phyloP scores from a whole-genome alignment of 768 basidiomycete species.

The Boletellus ananiceps region DNA sequence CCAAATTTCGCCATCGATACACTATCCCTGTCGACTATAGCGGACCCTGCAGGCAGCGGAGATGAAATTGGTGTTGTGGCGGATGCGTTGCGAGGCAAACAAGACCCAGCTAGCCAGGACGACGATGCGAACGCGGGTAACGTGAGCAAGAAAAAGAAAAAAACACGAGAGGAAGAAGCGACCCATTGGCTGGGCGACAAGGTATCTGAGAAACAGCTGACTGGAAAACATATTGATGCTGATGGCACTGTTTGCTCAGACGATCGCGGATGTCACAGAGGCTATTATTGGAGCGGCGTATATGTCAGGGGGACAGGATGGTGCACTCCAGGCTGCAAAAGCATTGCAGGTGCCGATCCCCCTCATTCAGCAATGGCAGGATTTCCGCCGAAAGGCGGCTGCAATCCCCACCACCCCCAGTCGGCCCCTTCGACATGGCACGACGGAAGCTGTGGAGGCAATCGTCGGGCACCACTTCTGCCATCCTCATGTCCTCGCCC shows the following conservation, averaged over 20 bases:
- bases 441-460: slow-evolving; percentile 52
- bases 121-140: slow-evolving; percentile 6
- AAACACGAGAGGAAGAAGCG: slow-evolving; percentile 36
- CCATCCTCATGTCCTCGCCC: slow-evolving; percentile 58
- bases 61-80: slow-evolving; percentile 23
- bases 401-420: slow-evolving; percentile 41
- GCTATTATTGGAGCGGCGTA: slow-evolving; percentile 83
- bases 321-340: slow-evolving; percentile 60
- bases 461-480: slow-evolving; percentile 63
- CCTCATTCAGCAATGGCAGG: slow-evolving; percentile 63
- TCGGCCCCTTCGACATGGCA: slow-evolving; percentile 43
- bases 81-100: slow-evolving; percentile 8
- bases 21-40: slow-evolving; percentile 9
- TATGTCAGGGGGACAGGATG: slow-evolving; percentile 64
- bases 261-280: slow-evolving; percentile 80
- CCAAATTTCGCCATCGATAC: slow-evolving; percentile 37
- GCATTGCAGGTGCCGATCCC: slow-evolving; percentile 62
- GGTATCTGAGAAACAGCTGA: slow-evolving; percentile 35
- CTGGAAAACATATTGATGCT: slow-evolving; percentile 3
- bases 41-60: slow-evolving; percentile 27
- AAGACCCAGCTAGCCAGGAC: slow-evolving; percentile 11
- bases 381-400: slow-evolving; percentile 50
- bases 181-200: slow-evolving; percentile 73
- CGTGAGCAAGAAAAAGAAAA: slow-evolving; percentile 37
- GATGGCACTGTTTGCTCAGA: slow-evolving; percentile 38